A percentile compares a stretch with the other conserved stretches of the same genome.
Conservation (phyloP, 768 basidiomycete genomes). For the Dioszegia hungarica region DNA sequence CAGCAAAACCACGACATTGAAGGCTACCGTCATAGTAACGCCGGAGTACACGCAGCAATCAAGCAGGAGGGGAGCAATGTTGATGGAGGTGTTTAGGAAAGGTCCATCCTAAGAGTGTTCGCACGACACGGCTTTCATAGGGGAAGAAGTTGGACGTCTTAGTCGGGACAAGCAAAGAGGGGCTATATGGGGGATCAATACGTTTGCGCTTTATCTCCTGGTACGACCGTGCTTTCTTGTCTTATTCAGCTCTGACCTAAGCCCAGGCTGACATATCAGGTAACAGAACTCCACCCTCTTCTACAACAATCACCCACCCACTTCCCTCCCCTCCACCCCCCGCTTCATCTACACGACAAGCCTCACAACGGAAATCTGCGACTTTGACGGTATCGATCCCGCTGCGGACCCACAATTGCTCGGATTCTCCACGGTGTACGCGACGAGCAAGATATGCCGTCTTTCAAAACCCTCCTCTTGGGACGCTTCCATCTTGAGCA, state of each 20-base stretch:
- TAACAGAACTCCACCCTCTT: too few relatives aligned
- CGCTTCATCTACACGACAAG: too few relatives aligned
- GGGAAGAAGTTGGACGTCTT: conserved; percentile 98
- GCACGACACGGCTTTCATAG: conserved; percentile 59
- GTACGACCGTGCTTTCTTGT: too few relatives aligned
- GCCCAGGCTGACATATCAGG: neutral
- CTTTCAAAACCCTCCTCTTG: conserved; percentile 84
- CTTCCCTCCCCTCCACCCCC: conserved; percentile 55
- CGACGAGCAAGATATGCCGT: too few relatives aligned
- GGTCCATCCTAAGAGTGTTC: too few relatives aligned
- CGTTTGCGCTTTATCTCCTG: too few relatives aligned
- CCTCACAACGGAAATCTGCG: too few relatives aligned
- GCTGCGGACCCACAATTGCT: too few relatives aligned
- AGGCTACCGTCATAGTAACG: conserved; percentile 95
- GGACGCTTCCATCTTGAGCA: conserved; percentile 74
- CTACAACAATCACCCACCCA: conserved; percentile 67
- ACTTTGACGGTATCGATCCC: too few relatives aligned
- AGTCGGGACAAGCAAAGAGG: conserved; percentile 70
- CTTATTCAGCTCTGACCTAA: neutral
- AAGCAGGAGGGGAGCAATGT: conserved; percentile 50
- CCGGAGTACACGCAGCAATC: conserved; percentile 90
- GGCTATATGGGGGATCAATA: conserved; percentile 62
- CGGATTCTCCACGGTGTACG: too few relatives aligned
- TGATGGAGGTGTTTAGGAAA: too few relatives aligned
- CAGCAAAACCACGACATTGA: conserved; percentile 77